Evolutionary conservation across 2,329 filamentous ascomycete species (phyloP), one percentile per base, ranked within the genome.

Genomic region (Capronia epimyces): DNA sequence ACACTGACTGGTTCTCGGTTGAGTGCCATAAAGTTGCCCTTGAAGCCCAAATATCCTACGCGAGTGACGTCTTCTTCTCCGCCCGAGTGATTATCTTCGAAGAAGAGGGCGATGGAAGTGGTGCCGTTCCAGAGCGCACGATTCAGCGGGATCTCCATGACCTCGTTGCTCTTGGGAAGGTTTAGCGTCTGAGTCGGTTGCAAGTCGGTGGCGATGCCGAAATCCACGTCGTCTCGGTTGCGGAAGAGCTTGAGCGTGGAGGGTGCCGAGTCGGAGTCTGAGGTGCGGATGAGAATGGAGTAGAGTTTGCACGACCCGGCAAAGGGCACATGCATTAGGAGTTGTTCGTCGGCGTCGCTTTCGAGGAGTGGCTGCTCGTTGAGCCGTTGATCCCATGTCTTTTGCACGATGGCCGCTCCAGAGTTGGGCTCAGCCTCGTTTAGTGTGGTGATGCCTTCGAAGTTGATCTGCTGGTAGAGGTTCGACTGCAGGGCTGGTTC

Each of bases 281-380:
- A 88, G 1, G 88, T 87, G 65, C 91, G 89, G 52, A 98, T 71
- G 20, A 96, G 78, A 65, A 98, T 83, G 21, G 87, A 84, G 71
- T 97, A 90, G 1, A 98, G 82, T 65, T 94, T 95, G 53, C 96
- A 82, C 69, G 96, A 90, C 42, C 87, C 90, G 1, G 89, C 90
- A 72, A 98, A 98, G 1, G 93, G 93, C 31, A 97, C 79, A 57
- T 85, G 84, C 77, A 98, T 88, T 49, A 98, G 73, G n/a, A 98
- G 70, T 73, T 98, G 89, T 73, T 95, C 89, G 66, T 97, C 93
- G 0, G 84, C 83, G 66, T 94, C 87, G 65, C 89, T 95, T 63
- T 79, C 80, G 24, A 98, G 77, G 70, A 94, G 86, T 0, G 89
- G 88, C 61, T 81, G 72, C 2, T 77, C 68, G 13, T 81, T 69